Evolutionary conservation across 164 flowering plant genomes (phyloP), one percentile per base, ranked within the genome.

Genomic region (Dillenia suffruticosa): DNA sequence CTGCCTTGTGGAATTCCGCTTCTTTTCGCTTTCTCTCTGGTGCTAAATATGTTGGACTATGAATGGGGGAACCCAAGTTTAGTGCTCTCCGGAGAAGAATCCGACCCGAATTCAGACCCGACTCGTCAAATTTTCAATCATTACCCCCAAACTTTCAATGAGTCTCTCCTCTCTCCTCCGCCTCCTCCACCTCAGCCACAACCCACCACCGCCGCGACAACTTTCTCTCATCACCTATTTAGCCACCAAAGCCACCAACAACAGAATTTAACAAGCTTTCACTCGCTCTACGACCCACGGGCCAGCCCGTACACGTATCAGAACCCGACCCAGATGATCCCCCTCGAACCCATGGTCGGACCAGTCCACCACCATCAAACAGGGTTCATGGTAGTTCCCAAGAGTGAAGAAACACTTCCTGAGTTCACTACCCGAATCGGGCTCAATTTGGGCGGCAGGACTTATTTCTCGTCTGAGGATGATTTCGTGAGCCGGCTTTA

Each of bases 381-480:
- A 14, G 72, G 74, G 44, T 84, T 58, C 75, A 45, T 75, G 64
- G n/a, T 76, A 46, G 72, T 76, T 15, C 88, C 92, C 5, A 85
- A 90, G 65, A 54, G 48, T 10, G 96, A 85, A 60, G 85, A 78
- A 40, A 47, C 68, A 8, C 47, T 55, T 14, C 10, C 44, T 11
- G 84, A 76, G 52, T 78, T 65, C 54, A 62, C 73, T 51, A 60
- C 81, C 9, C 70, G 89, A 63, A 78, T 91, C 16, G 96, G 97
- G 59, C 73, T 91, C 32, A 89, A 91, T 64, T 73, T 91, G 46
- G 97, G 96, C 0, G 86, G 85, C 15, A 74, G 94, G 58, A 87
- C 97, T 2, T 89, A 87, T 65, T 92, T 89, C 70, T 77, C 90
- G 0, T 73, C 90, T 1, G 96, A 89, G 26, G 90, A 92, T 44